Conservation (phyloP, 768 basidiomycete genomes). For the Termitomyces sp. region DNA sequence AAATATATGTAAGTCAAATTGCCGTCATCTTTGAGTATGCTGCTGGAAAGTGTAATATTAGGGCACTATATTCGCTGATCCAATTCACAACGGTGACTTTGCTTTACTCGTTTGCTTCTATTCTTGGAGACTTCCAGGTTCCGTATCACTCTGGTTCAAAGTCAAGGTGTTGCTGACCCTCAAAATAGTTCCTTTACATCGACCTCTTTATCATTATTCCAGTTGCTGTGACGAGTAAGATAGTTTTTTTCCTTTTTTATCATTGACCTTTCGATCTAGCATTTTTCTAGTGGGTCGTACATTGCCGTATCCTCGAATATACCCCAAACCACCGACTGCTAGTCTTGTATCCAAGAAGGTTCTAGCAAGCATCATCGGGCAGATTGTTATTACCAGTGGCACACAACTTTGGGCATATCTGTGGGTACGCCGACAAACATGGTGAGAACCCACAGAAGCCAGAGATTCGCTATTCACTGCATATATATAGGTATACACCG, state of each 20-base stretch:
- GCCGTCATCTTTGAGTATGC: not conserved
- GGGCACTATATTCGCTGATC: conserved; percentile 97
- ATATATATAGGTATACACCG: conserved; percentile 63
- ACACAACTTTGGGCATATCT: conserved; percentile 86
- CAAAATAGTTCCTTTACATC: conserved; percentile 84
- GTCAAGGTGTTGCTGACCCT: conserved; percentile 10
- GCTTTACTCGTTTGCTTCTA: conserved; percentile 94
- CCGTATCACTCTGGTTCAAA: not conserved
- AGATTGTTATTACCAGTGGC: conserved; percentile 80
- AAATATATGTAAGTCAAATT: conserved; percentile 91
- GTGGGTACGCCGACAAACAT: conserved; percentile 82
- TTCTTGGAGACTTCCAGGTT: conserved; percentile 95
- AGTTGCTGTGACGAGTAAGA: conserved; percentile 91
- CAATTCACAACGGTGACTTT: conserved; percentile 98
- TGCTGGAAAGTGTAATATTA: conserved; percentile 27
- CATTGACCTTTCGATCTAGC: not conserved
- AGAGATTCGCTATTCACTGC: not conserved
- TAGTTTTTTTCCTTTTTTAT: not conserved
- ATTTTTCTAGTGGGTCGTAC: conserved; percentile 95
- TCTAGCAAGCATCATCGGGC: conserved; percentile 87
- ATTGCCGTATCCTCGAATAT: conserved; percentile 80
- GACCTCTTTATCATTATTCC: conserved; percentile 98
- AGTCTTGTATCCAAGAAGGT: conserved; percentile 96
- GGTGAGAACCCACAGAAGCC: conserved; percentile 45
- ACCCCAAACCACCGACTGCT: conserved; percentile 90